Conservation (phyloP, 2,329 filamentous ascomycete species). For the Alternaria sp. region DNA sequence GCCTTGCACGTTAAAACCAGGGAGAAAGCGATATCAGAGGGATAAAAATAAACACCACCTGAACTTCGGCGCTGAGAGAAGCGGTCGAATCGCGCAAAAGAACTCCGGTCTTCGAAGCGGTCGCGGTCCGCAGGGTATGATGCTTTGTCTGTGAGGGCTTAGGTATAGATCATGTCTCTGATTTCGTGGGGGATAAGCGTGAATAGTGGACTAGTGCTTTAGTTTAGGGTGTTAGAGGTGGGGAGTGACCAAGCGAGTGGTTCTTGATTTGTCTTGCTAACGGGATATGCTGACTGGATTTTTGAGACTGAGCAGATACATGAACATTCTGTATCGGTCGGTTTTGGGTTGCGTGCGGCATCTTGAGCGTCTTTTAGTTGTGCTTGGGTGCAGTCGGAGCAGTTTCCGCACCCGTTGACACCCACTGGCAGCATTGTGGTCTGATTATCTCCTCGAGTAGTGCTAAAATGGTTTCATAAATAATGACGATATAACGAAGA, state of each 20-base stretch:
- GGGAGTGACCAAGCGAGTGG: constrained; percentile 32
- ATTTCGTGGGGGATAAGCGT: constrained; percentile 27
- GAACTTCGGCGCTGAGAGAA: not conserved
- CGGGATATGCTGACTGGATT: not conserved
- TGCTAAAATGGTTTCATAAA: not conserved
- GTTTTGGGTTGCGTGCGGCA: not conserved
- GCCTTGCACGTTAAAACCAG: constrained; percentile 32
- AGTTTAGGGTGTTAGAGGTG: constrained; percentile 1
- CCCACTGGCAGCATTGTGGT: not conserved
- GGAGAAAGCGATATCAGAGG: constrained; percentile 20
- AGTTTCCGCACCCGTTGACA: not conserved
- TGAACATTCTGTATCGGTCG: not conserved
- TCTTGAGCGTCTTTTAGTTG: not conserved
- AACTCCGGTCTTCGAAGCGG: not conserved
- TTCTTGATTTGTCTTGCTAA: constrained; percentile 11
- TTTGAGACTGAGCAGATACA: not conserved
- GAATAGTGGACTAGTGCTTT: constrained; percentile 25
- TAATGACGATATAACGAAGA: not conserved
- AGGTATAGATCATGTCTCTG: constrained; percentile 29
- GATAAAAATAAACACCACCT: not conserved
- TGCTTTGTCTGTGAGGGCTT: constrained; percentile 23
- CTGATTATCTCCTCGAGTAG: not conserved
- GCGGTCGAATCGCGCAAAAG: not conserved
- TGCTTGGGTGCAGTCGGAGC: not conserved
- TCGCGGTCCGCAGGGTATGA: constrained; percentile 13